A percentile compares a stretch with the other conserved stretches of the same genome.
These are phyloP conservation scores for Monosporascus sp. DNA, from an alignment of 2,329 filamentous ascomycete species.

Conservation along the genomic window DNA sequence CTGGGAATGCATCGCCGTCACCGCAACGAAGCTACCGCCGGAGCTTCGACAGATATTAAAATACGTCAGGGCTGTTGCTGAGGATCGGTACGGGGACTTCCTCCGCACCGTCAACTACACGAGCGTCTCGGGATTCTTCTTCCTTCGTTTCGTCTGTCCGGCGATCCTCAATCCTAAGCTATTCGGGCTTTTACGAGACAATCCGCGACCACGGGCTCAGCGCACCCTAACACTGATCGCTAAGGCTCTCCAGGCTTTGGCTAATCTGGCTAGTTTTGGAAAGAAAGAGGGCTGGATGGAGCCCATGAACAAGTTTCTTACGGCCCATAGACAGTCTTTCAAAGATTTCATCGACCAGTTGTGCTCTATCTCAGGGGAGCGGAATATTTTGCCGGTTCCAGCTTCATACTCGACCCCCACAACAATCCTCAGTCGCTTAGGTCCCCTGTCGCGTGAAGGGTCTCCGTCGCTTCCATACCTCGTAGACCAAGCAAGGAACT, in stretches of 20 bases:
- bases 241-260: slow-evolving; percentile 84
- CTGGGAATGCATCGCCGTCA: slow-evolving; percentile 76
- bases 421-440: slow-evolving; percentile 79
- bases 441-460: slow-evolving; percentile 77
- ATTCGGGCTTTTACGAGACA: slow-evolving; percentile 77
- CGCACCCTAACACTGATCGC: slow-evolving; percentile 87
- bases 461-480: slow-evolving; percentile 91
- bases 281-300: slow-evolving; percentile 99
- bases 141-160: slow-evolving; percentile 91
- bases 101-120: slow-evolving; percentile 86
- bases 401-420: slow-evolving; percentile 90
- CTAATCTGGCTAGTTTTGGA: slow-evolving; percentile 86
- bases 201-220: slow-evolving; percentile 76
- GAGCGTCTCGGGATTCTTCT: slow-evolving; percentile 90
- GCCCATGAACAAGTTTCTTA: slow-evolving; percentile 89
- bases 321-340: slow-evolving; percentile 69
- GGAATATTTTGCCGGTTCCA: slow-evolving; percentile 59
- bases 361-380: slow-evolving; percentile 74
- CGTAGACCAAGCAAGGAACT: slow-evolving; percentile 81
- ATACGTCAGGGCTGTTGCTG: slow-evolving; percentile 86
- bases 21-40: slow-evolving; percentile 68
- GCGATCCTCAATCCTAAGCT: slow-evolving; percentile 95
- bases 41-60: slow-evolving; percentile 83
- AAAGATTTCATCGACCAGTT: slow-evolving; percentile 83
- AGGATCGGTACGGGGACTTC: slow-evolving; percentile 92